Evolutionary conservation across 2,329 filamentous ascomycete species (phyloP), one percentile per base, ranked within the genome.

Genomic region (Nemania sp.): DNA sequence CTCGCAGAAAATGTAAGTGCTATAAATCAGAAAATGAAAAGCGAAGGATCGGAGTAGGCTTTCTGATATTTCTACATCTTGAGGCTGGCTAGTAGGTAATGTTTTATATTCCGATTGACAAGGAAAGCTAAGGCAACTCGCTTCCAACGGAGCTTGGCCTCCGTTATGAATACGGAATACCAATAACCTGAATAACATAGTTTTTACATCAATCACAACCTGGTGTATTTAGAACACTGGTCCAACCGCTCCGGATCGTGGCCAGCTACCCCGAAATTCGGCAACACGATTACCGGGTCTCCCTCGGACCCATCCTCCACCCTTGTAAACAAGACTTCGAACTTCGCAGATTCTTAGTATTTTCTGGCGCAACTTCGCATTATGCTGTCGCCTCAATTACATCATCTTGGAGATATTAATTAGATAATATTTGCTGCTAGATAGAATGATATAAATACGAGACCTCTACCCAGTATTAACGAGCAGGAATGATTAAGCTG

Each of bases 201-300:
- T 11, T 15, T 31, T 31, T 14, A 22, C 24, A 37, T 39, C 23
- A 14, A 19, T 31, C 31, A 19, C 41, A 8, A 20, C 22, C 33
- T 30, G 20, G 33, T 11, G 28, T 3, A 19, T 40, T 12, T 39
- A n/a, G 33, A 17, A 17, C 31, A 11, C 12, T 33, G 19, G n/a
- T n/a, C 15, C 40, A 19, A 12, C 24, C 24, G 33, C 33, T 17
- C 40, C 41, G 31, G 33, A 40, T 45, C 49, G 40, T 42, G 11
- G 24, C 19, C 39, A 50, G 24, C 48, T 44, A 44, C 17, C 39
- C 47, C 48, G 48, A 44, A 23, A 37, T n/a, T 24, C 12, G 22
- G 19, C 37, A 41, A n/a, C 37, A 26, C 14, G 22, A 17, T 37
- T 6, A 14, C 31, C 31, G 30, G n/a, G n/a, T 15, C 22, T 22